Conservation (phyloP, 495 filamentous ascomycete genomes). For the Xeromyces bisporus region DNA sequence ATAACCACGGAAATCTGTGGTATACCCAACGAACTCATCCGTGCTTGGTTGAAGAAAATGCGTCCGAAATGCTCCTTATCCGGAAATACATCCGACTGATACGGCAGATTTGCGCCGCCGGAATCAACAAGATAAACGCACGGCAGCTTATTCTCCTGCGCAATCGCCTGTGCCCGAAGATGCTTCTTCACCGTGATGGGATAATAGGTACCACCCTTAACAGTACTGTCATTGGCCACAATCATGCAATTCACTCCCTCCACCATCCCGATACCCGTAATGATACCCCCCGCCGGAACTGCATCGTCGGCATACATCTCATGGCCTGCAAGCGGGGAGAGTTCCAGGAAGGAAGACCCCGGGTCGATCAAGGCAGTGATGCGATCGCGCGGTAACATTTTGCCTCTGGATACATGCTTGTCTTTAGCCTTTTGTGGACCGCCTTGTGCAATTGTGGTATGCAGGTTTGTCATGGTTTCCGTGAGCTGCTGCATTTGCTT, state of each 20-base stretch:
- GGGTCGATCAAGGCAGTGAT: slow-evolving; percentile 78
- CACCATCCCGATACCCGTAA: slow-evolving; percentile 82
- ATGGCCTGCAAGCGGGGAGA: slow-evolving; percentile 75
- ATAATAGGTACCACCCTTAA: slow-evolving; percentile 98
- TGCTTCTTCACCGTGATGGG: slow-evolving; percentile 98
- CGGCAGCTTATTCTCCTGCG: slow-evolving; percentile 67
- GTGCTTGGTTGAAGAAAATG: slow-evolving; percentile 98
- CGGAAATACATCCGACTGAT: slow-evolving; percentile 94
- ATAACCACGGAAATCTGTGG: slow-evolving; percentile 93
- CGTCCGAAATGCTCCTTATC: slow-evolving; percentile 91
- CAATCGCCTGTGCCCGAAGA: slow-evolving; percentile 78
- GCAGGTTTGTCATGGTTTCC: slow-evolving; percentile 46
- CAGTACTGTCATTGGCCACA: slow-evolving; percentile 92
- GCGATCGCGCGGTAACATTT: slow-evolving; percentile 89
- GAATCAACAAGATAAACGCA: slow-evolving; percentile 97
- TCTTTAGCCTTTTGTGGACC: slow-evolving; percentile 71
- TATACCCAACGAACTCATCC: slow-evolving; percentile 63
- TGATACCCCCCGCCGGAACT: slow-evolving; percentile 77
- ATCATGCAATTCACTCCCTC: slow-evolving; percentile 87
- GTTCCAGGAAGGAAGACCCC: slow-evolving; percentile 78
- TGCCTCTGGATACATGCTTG: slow-evolving; percentile 74
- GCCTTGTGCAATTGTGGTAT: slow-evolving; percentile 52
- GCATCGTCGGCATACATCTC: slow-evolving; percentile 74
- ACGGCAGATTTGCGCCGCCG: slow-evolving; percentile 86
- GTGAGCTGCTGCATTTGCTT: slow-evolving; percentile 59